Evolutionary conservation across 768 basidiomycete species (phyloP), one percentile per base, ranked within the genome.

Genomic region (Tylopilus sp.): DNA sequence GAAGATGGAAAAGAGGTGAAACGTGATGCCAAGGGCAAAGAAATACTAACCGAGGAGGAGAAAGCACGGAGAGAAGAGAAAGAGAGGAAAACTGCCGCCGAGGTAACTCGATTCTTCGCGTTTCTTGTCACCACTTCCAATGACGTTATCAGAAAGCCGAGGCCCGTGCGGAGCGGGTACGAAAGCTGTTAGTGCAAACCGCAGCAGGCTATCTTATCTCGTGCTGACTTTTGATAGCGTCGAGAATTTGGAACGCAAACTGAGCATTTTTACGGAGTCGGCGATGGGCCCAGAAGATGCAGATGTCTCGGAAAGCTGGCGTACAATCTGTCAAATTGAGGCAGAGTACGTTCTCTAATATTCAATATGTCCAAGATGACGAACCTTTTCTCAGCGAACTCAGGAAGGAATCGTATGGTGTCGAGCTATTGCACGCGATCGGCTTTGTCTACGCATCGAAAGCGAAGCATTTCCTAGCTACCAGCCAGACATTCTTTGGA

Each of bases 241-340:
- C 9, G 85, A 87, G 57, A 86, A 87, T 52, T 75, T 96, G 55
- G 82, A 85, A 41, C 80, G 87, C 57, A 95, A 93, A 68, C 78
- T 96, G 24, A 81, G 86, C 37, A 89, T 96, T 42, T 96, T 90
- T 66, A 87, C 89, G 0, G 92, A 96, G 72, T 88, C 85, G 0
- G 90, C 91, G 12, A 77, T 78, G 1, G 81, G 85, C 0, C 82
- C 84, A 2, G 73, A 82, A 47, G 89, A 92, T 64, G 64, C 71
- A 3, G 86, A 91, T 21, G 89, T 92, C 1, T 72, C 84, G 3
- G 70, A 65, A 41, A 90, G 88, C 56, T 93, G 86, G 83, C 74
- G 79, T 52, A 86, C 83, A 34, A 92, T 92, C 60, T 89, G 87
- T 65, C 74, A 80, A 58, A 71, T 93, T 8, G 91, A 93, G 67